Evolutionary conservation across 768 basidiomycete genomes (phyloP).

Genomic region (Chalciporus chontae): DNA sequence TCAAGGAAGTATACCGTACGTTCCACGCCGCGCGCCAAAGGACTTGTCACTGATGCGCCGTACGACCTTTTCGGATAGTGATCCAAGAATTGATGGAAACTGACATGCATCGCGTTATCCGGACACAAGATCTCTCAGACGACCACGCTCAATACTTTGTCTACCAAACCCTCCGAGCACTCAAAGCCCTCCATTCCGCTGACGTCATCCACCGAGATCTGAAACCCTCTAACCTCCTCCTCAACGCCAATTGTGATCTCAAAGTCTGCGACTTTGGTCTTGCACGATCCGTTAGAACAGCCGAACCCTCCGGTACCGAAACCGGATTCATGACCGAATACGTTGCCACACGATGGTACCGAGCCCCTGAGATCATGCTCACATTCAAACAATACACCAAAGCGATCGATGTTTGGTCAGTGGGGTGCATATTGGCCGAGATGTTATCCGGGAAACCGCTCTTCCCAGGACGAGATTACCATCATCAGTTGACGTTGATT

Average conservation of each 20-base stretch:
- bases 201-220: conserved; percentile 96
- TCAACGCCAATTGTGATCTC: conserved; percentile 96
- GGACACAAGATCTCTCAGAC: conserved; percentile 91
- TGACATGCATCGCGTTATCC: conserved; percentile 94
- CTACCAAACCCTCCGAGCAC: conserved; percentile 89
- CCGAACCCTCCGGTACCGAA: conserved; percentile 80
- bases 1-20: conserved; percentile 82
- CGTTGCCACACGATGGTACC: conserved; percentile 98
- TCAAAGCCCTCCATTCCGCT: conserved; percentile 95
- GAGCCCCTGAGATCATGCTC: conserved; percentile 99
- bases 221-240: conserved; percentile 94
- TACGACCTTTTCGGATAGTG: conserved; percentile 41
- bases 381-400: conserved; percentile 99
- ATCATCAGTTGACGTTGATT: conserved; percentile 93
- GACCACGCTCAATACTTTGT: conserved; percentile 95
- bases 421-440: conserved; percentile 88
- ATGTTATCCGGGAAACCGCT: conserved; percentile 97
- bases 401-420: conserved; percentile 88
- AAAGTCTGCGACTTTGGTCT: conserved; percentile 96
- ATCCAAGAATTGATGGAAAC: conserved; percentile 95
- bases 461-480: conserved; percentile 95
- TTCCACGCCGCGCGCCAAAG: conserved; percentile 7
- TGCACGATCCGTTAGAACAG: conserved; percentile 84
- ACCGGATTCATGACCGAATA: conserved; percentile 95
- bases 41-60: not conserved